phyloP scores from a whole-genome alignment of 129 eudicot species.

The Centaurea solstitialis region DNA sequence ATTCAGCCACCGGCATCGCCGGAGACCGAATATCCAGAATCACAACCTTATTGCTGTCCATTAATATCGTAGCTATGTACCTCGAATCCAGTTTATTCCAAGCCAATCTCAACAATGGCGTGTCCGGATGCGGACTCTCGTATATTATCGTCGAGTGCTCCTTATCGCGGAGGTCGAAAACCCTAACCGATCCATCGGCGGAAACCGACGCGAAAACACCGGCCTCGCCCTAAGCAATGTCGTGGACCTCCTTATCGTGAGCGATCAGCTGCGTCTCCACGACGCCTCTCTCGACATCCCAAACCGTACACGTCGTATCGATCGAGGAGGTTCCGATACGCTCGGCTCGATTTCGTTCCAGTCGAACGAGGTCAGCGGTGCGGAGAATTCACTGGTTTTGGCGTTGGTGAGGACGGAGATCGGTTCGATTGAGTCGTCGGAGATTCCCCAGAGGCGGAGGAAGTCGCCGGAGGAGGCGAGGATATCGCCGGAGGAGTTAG shows the following conservation, averaged over 20 bases:
- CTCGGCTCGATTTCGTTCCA: conserved; percentile 69
- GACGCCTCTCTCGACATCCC: conserved; percentile 58
- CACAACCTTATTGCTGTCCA: conserved; percentile 71
- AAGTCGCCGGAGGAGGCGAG: conserved; percentile 76
- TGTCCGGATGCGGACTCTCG: conserved; percentile 65
- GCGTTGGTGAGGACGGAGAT: conserved; percentile 53
- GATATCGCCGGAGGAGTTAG: conserved; percentile 14
- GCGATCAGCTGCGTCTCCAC: conserved; percentile 66
- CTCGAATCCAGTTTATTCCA: conserved; percentile 78
- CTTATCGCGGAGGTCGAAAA: conserved; percentile 61
- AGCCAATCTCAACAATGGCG: conserved; percentile 54
- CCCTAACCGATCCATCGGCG: conserved; percentile 60
- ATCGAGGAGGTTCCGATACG: conserved; percentile 67
- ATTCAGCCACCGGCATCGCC: conserved; percentile 65
- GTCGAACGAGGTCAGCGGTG: conserved; percentile 74
- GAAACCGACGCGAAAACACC: conserved; percentile 62
- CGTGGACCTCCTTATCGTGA: conserved; percentile 66
- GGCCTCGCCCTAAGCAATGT: conserved; percentile 63
- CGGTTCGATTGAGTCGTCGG: conserved; percentile 32
- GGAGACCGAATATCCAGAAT: conserved; percentile 68
- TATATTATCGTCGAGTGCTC: conserved; percentile 68
- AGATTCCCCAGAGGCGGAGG: conserved; percentile 56
- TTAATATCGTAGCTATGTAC: conserved; percentile 64
- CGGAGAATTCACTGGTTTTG: conserved; percentile 61
- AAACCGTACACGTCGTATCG: conserved; percentile 67